phyloP scores from a whole-genome alignment of 179 eudicot species.

The Actinidia chinensis region DNA sequence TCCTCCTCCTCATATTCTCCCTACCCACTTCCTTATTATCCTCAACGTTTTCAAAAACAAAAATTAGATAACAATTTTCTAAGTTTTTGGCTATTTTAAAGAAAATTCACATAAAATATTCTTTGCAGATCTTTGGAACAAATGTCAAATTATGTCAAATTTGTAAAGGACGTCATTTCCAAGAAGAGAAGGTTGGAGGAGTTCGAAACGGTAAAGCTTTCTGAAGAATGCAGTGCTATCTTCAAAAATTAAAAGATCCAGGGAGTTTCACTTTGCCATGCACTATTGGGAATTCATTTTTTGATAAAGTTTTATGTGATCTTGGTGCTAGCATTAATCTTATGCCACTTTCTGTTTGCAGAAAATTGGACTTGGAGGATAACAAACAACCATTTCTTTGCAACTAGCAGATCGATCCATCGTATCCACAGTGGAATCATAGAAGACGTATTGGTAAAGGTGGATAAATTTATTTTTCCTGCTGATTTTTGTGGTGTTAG shows the following conservation, averaged over 20 bases:
- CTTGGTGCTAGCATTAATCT: not conserved
- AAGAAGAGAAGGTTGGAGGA: too few relatives aligned
- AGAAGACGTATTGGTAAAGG: too few relatives aligned
- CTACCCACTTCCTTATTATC: not conserved
- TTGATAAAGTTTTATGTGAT: not conserved
- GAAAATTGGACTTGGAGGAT: not conserved
- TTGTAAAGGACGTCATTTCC: too few relatives aligned
- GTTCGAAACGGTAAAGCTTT: too few relatives aligned
- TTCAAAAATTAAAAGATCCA: not conserved
- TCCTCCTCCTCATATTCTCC: not conserved
- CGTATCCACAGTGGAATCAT: too few relatives aligned
- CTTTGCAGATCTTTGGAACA: too few relatives aligned
- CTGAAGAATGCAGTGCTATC: too few relatives aligned
- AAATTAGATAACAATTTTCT: not conserved
- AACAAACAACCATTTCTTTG: not conserved
- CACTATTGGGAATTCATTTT: not conserved
- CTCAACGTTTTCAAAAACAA: not conserved
- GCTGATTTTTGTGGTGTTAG: too few relatives aligned
- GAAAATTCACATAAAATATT: not conserved
- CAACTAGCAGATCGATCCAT: constrained; percentile 11
- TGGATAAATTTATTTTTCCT: too few relatives aligned
- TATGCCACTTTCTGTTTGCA: not conserved
- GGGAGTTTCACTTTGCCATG: constrained; percentile 12
- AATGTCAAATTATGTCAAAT: too few relatives aligned
- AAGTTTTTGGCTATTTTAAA: not conserved